These are phyloP conservation scores for Lactifluus volemus DNA, from an alignment of 768 basidiomycete species.

Conservation along the genomic window DNA sequence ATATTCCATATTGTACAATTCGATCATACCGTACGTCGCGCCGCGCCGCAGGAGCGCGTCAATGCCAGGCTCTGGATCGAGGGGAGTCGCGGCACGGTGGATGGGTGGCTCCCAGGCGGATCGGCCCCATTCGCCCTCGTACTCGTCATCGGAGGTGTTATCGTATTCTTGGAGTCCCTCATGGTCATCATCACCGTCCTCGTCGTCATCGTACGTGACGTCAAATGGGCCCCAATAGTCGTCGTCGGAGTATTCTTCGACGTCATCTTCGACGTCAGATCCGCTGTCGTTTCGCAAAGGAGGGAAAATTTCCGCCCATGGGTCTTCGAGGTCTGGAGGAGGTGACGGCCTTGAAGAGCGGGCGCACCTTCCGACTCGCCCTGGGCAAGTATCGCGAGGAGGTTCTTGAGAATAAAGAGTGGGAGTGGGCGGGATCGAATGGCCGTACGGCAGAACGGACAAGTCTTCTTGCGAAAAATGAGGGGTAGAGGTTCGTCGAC, in stretches of 20 bases:
- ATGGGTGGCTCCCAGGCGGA: conserved; percentile 55
- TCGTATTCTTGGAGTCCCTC: conserved; percentile 26
- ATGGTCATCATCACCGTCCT: conserved; percentile 24
- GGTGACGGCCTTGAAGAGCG: conserved; percentile 23
- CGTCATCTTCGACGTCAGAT: conserved; percentile 27
- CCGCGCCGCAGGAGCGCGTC: conserved; percentile 48
- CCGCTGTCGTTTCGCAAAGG: conserved; percentile 27
- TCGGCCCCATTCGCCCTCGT: conserved; percentile 34
- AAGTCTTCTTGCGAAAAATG: conserved; percentile 55
- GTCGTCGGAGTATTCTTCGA: conserved; percentile 23
- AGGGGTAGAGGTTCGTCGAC: conserved; percentile 38
- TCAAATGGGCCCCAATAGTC: conserved; percentile 21
- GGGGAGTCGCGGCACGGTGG: conserved; percentile 30
- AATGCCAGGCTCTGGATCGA: conserved; percentile 28
- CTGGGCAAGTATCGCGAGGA: conserved; percentile 42
- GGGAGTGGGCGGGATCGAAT: conserved; percentile 56
- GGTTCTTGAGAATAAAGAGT: conserved; percentile 57
- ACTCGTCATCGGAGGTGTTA: conserved; percentile 30
- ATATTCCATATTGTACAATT: conserved; percentile 47
- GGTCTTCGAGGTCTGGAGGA: conserved; percentile 40
- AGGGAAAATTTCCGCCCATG: conserved; percentile 65
- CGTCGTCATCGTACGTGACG: conserved; percentile 23
- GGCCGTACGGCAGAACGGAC: conserved; percentile 58
- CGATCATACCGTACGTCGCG: conserved; percentile 50
- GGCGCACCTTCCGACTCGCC: conserved; percentile 26